A percentile compares a stretch with the other conserved stretches of the same genome.
Conservation (phyloP, 2,329 filamentous ascomycete genomes). For the Ceratocystis smalleyi region DNA sequence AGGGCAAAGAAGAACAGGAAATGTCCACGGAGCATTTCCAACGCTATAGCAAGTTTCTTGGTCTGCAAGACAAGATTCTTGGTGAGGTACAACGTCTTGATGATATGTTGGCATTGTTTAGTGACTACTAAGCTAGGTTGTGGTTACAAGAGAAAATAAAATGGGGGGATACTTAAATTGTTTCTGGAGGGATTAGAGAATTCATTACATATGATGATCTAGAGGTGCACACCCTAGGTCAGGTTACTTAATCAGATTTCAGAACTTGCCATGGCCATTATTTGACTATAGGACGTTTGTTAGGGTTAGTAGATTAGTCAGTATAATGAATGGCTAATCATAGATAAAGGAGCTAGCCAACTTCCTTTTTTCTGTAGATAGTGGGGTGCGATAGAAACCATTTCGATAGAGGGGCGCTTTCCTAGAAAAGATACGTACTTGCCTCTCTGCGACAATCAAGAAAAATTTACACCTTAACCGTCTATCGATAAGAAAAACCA, state of each 20-base stretch:
- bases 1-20: constrained; percentile 67
- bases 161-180: constrained; percentile 4
- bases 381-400: background rate
- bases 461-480: background rate
- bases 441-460: background rate
- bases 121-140: constrained; percentile 47
- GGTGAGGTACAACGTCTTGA: constrained; percentile 70
- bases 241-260: too few relatives aligned
- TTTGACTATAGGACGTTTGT: too few relatives aligned
- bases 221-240: too few relatives aligned
- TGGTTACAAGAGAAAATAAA: background rate
- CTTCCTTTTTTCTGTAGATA: too few relatives aligned
- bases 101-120: constrained; percentile 65
- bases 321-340: too few relatives aligned
- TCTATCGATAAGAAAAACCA: background rate
- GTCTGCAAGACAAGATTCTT: constrained; percentile 56
- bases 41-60: constrained; percentile 41
- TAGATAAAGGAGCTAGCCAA: too few relatives aligned
- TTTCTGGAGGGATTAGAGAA: background rate
- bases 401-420: background rate
- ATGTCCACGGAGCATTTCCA: constrained; percentile 60
- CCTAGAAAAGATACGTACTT: background rate
- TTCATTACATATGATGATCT: too few relatives aligned
- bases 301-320: too few relatives aligned
- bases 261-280: too few relatives aligned